Percentiles rank a stretch among this genome's conserved stretches.
Conservation (phyloP, 208 protist species). For the Zelonia costaricensis region DNA sequence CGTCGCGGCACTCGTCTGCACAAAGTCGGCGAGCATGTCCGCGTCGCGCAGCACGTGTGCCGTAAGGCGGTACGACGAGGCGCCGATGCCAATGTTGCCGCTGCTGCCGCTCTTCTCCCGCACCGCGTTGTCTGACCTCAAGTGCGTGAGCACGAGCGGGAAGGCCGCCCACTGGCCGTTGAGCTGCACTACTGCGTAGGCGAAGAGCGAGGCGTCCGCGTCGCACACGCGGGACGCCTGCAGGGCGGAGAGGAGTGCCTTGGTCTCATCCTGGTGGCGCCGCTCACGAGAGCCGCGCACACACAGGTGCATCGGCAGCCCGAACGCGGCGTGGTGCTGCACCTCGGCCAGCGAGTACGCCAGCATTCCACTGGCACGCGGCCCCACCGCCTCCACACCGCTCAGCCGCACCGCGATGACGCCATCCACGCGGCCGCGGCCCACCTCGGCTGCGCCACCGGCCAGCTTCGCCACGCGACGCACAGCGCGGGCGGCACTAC, state of each 20-base stretch:
- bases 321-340: slow-evolving; percentile 65
- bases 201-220: slow-evolving; percentile 45
- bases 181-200: slow-evolving; percentile 48
- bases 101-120: background rate
- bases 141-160: slow-evolving; percentile 55
- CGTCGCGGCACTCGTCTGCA: slow-evolving; percentile 48
- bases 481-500: slow-evolving; percentile 20
- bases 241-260: slow-evolving; percentile 18
- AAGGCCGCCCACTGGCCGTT: slow-evolving; percentile 50
- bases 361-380: slow-evolving; percentile 26
- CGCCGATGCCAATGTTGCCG: background rate
- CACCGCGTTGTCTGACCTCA: background rate
- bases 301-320: slow-evolving; percentile 49
- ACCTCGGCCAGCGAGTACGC: slow-evolving; percentile 48
- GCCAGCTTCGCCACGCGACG: slow-evolving; percentile 26
- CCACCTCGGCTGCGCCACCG: slow-evolving; percentile 18
- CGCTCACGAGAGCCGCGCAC: slow-evolving; percentile 19
- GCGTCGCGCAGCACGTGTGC: slow-evolving; percentile 66
- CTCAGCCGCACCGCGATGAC: slow-evolving; percentile 35
- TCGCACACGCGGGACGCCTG: slow-evolving; percentile 10
- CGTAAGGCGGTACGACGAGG: slow-evolving; percentile 4
- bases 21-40: slow-evolving; percentile 74
- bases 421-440: slow-evolving; percentile 20
- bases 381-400: slow-evolving; percentile 28
- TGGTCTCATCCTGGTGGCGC: slow-evolving; percentile 17